phyloP scores from a whole-genome alignment of 306 rosid genomes.

The Carpinus fangiana region DNA sequence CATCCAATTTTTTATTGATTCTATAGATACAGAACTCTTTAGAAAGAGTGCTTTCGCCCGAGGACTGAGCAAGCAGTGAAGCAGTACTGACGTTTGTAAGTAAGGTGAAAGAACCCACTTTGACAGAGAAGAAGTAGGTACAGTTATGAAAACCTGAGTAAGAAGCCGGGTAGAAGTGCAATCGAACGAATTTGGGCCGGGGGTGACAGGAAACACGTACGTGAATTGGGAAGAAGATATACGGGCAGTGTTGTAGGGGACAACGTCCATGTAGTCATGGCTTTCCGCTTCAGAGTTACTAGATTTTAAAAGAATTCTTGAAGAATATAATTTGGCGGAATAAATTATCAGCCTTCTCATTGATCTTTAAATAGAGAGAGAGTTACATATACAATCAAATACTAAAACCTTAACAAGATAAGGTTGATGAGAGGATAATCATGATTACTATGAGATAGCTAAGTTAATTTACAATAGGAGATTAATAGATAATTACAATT shows the following conservation, averaged over 20 bases:
- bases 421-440: too few species aligned
- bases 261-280: too few species aligned
- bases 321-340: too few species aligned
- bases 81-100: slow-evolving; percentile 4
- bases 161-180: slow-evolving; percentile 34
- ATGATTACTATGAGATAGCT: too few species aligned
- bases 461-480: too few species aligned
- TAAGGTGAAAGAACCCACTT: slow-evolving; percentile 34
- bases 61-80: background rate
- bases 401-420: too few species aligned
- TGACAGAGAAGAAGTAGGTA: slow-evolving; percentile 34
- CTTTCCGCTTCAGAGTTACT: background rate
- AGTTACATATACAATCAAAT: too few species aligned
- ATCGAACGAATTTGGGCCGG: slow-evolving; percentile 12
- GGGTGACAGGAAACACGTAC: background rate
- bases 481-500: too few species aligned
- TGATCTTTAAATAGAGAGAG: too few species aligned
- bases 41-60: background rate
- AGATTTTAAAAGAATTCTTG: too few species aligned
- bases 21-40: slow-evolving; percentile 29
- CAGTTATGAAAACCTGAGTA: slow-evolving; percentile 20
- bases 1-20: slow-evolving; percentile 28
- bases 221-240: slow-evolving; percentile 21
- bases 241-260: slow-evolving; percentile 44
- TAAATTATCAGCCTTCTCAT: too few species aligned